Conservation (phyloP, 768 basidiomycete genomes). For the Phylloporus sp. region DNA sequence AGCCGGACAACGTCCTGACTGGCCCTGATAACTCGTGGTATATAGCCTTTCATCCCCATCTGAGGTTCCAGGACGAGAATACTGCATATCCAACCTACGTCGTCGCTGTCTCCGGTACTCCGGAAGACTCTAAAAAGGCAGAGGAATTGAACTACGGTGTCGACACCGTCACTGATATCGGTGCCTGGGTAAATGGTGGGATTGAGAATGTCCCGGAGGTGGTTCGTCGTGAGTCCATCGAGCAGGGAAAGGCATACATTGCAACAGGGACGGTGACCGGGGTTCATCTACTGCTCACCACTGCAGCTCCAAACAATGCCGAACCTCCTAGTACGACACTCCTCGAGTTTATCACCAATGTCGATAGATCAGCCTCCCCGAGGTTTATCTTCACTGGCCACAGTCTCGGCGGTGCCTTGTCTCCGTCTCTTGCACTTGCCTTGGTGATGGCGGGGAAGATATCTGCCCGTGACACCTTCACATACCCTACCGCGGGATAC, state of each 20-base stretch:
- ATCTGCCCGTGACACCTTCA: background rate
- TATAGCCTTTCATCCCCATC: conserved; percentile 2
- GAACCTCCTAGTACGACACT: background rate
- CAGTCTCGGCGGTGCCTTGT: conserved; percentile 3
- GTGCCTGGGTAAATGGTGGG: background rate
- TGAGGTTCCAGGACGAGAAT: background rate
- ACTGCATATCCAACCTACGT: background rate
- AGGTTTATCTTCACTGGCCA: conserved; percentile 5
- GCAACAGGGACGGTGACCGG: background rate
- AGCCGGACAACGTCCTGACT: background rate
- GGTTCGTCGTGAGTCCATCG: no score
- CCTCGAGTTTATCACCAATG: background rate
- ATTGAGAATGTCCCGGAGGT: no score
- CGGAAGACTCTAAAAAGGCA: background rate
- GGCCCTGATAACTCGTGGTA: conserved; percentile 8
- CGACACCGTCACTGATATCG: conserved; percentile 2
- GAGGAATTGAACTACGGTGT: conserved; percentile 1
- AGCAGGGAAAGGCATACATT: background rate
- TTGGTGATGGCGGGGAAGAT: background rate
- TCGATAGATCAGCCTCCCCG: background rate
- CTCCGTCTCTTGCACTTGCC: conserved; percentile 7
- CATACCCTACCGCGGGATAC: conserved; percentile 8
- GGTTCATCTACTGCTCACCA: background rate
- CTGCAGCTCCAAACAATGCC: background rate
- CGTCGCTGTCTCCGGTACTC: conserved; percentile 6